Conservation (phyloP, 768 basidiomycete genomes). For the Serendipita indica region DNA sequence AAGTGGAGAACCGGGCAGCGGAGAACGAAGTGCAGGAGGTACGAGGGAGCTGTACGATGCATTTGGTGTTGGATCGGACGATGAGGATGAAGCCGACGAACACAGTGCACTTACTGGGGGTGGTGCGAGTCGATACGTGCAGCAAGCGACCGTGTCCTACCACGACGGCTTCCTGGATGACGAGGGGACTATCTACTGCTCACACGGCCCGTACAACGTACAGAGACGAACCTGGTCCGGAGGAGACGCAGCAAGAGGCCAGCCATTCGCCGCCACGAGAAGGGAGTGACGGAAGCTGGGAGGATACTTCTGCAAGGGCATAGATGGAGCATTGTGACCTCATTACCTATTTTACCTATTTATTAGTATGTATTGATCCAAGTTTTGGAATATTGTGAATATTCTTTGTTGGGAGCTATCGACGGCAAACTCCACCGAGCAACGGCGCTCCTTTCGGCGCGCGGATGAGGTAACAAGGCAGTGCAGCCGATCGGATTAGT, state of each 20-base stretch:
- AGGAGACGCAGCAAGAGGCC: background rate
- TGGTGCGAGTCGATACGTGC: background rate
- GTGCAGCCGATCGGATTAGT: too few relatives aligned
- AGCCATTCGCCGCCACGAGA: background rate
- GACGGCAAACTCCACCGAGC: too few relatives aligned
- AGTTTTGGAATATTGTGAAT: too few relatives aligned
- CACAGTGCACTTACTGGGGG: background rate
- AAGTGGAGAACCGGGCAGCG: conserved; percentile 21
- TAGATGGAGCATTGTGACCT: too few relatives aligned
- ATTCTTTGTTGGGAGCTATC: too few relatives aligned
- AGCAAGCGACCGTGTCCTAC: background rate
- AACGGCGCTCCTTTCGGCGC: too few relatives aligned
- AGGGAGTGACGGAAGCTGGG: conserved; percentile 8
- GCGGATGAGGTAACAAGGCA: too few relatives aligned
- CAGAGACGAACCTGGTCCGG: background rate
- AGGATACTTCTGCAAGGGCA: background rate
- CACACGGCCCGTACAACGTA: background rate
- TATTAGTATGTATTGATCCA: too few relatives aligned
- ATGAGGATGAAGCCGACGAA: conserved; percentile 39
- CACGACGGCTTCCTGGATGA: conserved; percentile 6
- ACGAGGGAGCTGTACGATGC: conserved; percentile 93
- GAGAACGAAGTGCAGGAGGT: conserved; percentile 21
- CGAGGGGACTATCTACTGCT: background rate
- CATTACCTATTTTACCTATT: too few relatives aligned
- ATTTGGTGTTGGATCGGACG: conserved; percentile 80